Conservation (phyloP, 176 grass and related monocot species). For the Guadua angustifolia region DNA sequence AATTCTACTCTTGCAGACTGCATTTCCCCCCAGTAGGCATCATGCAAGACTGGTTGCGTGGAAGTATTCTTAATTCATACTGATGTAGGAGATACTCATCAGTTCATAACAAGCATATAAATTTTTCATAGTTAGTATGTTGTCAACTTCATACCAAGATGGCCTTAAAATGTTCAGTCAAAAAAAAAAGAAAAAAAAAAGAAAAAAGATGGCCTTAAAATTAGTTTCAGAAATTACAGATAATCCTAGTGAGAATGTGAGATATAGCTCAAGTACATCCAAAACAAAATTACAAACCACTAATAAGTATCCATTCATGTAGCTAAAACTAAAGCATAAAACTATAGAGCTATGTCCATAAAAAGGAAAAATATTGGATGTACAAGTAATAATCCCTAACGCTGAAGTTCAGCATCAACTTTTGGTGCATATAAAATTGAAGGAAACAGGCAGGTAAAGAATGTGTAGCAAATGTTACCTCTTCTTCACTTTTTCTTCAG, state of each 20-base stretch:
- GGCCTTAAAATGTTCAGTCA: too few species aligned
- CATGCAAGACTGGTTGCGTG: neutral
- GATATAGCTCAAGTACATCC: neutral
- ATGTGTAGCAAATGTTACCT: constrained; percentile 52
- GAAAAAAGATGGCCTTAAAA: neutral
- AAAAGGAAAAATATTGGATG: neutral
- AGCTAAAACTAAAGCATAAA: constrained; percentile 2
- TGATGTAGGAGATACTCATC: neutral
- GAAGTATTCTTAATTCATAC: neutral
- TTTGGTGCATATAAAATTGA: neutral
- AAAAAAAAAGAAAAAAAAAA: too few species aligned
- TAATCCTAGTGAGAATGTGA: neutral
- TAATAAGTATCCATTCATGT: neutral
- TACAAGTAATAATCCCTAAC: neutral
- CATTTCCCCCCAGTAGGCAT: neutral
- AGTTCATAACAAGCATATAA: neutral
- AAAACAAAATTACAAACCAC: neutral
- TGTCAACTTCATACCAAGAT: neutral
- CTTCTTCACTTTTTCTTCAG: constrained; percentile 56
- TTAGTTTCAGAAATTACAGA: neutral
- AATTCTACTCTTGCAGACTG: neutral
- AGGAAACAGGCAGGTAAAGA: neutral
- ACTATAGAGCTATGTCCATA: neutral
- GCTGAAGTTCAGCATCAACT: neutral
- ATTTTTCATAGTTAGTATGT: neutral